These are phyloP conservation scores for Inonotus obliquus DNA, from an alignment of 1,284 basidiomycete genomes.

Conservation along the genomic window DNA sequence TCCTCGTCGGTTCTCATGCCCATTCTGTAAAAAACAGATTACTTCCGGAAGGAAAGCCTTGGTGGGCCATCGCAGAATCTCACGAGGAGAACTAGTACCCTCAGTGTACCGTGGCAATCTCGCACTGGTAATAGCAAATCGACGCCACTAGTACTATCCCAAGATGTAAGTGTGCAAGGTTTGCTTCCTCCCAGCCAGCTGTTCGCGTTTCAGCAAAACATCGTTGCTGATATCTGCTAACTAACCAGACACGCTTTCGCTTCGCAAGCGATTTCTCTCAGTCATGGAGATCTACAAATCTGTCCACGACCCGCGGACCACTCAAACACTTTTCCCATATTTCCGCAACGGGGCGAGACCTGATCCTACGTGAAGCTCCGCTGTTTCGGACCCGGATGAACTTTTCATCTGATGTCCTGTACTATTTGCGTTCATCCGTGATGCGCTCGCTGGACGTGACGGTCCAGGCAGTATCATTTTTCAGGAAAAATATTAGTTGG, in stretches of 20 bases:
- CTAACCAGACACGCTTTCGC: background rate
- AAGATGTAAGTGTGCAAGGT: background rate
- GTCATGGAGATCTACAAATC: background rate
- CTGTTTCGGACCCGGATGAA: background rate
- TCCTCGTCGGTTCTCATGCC: background rate
- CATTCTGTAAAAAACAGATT: constrained; percentile 10
- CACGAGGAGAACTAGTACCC: background rate
- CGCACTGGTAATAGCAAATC: background rate
- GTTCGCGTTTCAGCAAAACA: background rate
- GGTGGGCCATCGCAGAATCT: constrained; percentile 39
- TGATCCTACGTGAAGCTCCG: background rate
- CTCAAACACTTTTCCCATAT: background rate
- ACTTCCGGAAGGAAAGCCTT: constrained; percentile 45
- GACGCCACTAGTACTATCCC: background rate
- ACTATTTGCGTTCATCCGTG: background rate
- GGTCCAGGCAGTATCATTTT: background rate
- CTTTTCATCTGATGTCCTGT: background rate
- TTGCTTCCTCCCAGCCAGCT: background rate
- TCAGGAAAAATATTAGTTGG: background rate
- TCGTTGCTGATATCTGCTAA: background rate
- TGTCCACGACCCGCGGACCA: background rate
- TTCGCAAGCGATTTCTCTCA: background rate
- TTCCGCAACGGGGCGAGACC: background rate
- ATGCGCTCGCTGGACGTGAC: background rate
- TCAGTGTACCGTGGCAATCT: background rate